Base-by-base conservation (phyloP, 2,329 filamentous ascomycete species). In the Trichoderma koningiopsis region DNA sequence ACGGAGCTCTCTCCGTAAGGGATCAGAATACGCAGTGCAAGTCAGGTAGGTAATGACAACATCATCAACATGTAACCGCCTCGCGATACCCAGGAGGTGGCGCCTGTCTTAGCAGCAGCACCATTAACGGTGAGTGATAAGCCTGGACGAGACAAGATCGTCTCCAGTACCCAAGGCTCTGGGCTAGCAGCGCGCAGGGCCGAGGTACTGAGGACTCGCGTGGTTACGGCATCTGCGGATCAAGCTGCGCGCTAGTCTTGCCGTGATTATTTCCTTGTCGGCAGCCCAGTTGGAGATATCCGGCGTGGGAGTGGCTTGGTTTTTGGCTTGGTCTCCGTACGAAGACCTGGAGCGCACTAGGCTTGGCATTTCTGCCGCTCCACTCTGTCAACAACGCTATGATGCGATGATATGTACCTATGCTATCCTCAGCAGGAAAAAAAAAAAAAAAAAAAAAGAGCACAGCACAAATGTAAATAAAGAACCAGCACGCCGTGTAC, bases 151-250 rank as follows among this genome's bases (percentile, higher is more conserved):
- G 62, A 56, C 52, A 56, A 19, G 52, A 33, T 29, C 19, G 58
- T 60, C 19, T 24, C 14, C 24, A 10, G 22, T 61, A 61, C 59
- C 40, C 29, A 33, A 35, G 11, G 24, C 31, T 47, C 52, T 49
- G 27, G 14, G 27, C 35, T 19, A 29, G 24, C 31, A 53, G 47
- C 8, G 62, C 52, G 8, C 11, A 27, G 33, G 27, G 14, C 24
- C 27, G 62, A 57, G 53, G 62, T 65, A 63, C 37, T 13, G 13
- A 40, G 40, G 52, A 63, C 31, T 27, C n/a, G 49, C 47, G 29
- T 59, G 29, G 35, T 40, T 16, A 59, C 64, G 64, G 64, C 64
- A 67, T 29, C 64, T 59, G 64, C 64, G 64, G 64, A 67, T 67
- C 64, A 43, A 52, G 64, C 31, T 52, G 64, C 37, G 22, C 64